Evolutionary conservation across 1,284 basidiomycete genomes (phyloP), one percentile per base, ranked within the genome.

Genomic region (Melampsora occidentalis): DNA sequence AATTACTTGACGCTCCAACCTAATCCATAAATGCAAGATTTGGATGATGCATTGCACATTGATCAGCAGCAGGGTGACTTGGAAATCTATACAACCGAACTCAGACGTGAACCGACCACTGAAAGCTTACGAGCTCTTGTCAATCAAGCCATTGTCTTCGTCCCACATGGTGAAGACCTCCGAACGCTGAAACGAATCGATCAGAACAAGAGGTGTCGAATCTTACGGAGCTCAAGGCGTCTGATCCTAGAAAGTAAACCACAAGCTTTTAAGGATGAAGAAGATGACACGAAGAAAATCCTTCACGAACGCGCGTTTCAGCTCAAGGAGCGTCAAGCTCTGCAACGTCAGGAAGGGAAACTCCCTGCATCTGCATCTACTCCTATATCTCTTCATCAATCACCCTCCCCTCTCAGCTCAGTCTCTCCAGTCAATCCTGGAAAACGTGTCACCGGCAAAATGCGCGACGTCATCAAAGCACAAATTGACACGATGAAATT

Each of bases 231-330:
- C 53, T 57, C 53, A 28, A 57, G 25, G 53, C 53, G 53, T n/a
- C 22, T 57, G 20, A n/a, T 57, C 2, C 22, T 57, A 22, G 53
- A 57, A 57, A 57, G 53, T 28, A 57, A 57, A 57, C 25, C 53
- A 57, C 53, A 57, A 28, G 53, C 53, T 7, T 57, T 57, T 20
- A 57, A 57, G 18, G 53, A 57, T n/a, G 53, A 57, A 28, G 53
- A 57, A 57, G 53, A 57, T n/a, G 53, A 57, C 16, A 57, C 53
- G 25, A 57, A 57, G 53, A 57, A 57, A 57, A 57, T 57, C 25
- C 53, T 57, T 28, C 53, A 57, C 25, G 53, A 57, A 57, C 53
- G 53, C 25, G 53, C 25, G n/a, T 57, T 22, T 28, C 53, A 57
- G 25, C 53, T 57, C 18, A 57, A 57, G 53, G 10, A 22, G 18